Conservation (phyloP, 257 asterid species). For the Forsythia viridissima region DNA sequence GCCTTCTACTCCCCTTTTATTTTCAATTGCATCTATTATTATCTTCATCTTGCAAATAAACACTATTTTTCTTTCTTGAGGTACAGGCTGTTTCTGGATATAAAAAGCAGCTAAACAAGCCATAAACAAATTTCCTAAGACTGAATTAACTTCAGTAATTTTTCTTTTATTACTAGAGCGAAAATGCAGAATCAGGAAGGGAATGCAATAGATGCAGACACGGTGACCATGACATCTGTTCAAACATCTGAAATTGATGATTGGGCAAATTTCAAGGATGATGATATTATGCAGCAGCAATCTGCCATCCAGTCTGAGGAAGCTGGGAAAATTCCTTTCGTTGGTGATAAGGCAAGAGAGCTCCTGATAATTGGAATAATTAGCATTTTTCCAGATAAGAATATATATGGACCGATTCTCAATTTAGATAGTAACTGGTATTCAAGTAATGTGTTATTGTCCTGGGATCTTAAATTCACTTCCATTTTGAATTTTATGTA, state of each 20-base stretch:
- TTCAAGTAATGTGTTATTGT: not conserved
- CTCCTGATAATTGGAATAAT: constrained; percentile 18
- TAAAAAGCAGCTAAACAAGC: not conserved
- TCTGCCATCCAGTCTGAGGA: constrained; percentile 68
- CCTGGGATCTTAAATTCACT: not conserved
- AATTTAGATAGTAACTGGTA: not conserved
- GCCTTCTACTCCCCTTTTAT: not conserved
- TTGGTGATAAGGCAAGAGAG: constrained; percentile 82
- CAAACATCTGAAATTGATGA: constrained; percentile 51
- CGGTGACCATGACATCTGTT: constrained; percentile 33
- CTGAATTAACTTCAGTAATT: not conserved
- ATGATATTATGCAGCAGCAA: constrained; percentile 77
- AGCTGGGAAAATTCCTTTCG: constrained; percentile 66
- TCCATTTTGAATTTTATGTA: not conserved
- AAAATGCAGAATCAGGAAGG: constrained; percentile 61
- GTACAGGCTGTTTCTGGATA: not conserved
- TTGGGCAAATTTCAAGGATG: constrained; percentile 69
- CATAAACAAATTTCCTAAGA: not conserved
- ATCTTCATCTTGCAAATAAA: not conserved
- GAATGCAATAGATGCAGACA: constrained; percentile 37
- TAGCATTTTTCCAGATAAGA: constrained; percentile 4
- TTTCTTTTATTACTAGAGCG: constrained; percentile 20
- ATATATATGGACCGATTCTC: not conserved
- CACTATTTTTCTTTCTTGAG: not conserved
- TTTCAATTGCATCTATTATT: not conserved